These are phyloP conservation scores for Arthrobotrys musiformis DNA, from an alignment of 2,329 filamentous ascomycete genomes.

Conservation along the genomic window DNA sequence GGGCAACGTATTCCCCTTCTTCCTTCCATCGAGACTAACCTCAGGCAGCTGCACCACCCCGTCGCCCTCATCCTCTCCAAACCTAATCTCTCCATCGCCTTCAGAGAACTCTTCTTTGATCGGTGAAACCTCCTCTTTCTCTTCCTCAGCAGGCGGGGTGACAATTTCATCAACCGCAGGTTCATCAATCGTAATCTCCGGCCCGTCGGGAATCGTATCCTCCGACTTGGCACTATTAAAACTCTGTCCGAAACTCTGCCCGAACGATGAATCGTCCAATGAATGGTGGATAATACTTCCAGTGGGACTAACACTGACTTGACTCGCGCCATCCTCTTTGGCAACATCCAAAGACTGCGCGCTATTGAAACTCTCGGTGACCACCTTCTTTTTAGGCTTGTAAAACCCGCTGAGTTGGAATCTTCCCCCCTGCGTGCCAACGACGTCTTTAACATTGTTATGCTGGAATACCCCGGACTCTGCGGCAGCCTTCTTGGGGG, in stretches of 20 bases:
- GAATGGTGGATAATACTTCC: slow-evolving; percentile 38
- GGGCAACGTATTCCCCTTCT: not conserved
- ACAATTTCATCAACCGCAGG: not conserved
- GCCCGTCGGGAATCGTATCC: slow-evolving; percentile 34
- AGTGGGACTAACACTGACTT: slow-evolving; percentile 28
- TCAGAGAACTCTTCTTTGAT: slow-evolving; percentile 44
- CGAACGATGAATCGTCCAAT: slow-evolving; percentile 31
- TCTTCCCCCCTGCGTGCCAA: not conserved
- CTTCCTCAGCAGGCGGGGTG: slow-evolving; percentile 4
- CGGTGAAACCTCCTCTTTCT: slow-evolving; percentile 46
- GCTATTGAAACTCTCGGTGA: slow-evolving; percentile 36
- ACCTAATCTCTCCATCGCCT: slow-evolving; percentile 15
- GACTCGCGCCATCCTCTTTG: slow-evolving; percentile 24
- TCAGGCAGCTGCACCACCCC: not conserved
- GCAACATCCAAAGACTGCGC: slow-evolving; percentile 33
- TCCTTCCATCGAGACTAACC: slow-evolving; percentile 2
- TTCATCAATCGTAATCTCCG: slow-evolving; percentile 21
- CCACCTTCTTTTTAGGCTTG: not conserved
- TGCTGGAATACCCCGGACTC: no score
- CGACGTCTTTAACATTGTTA: not conserved
- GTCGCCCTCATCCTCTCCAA: slow-evolving; percentile 7
- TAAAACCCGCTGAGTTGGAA: not conserved
- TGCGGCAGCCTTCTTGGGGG: not conserved
- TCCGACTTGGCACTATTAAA: slow-evolving; percentile 26
- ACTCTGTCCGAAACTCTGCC: slow-evolving; percentile 34